Conservation (phyloP, 2,329 filamentous ascomycete genomes). For the Verticillium nubilum region DNA sequence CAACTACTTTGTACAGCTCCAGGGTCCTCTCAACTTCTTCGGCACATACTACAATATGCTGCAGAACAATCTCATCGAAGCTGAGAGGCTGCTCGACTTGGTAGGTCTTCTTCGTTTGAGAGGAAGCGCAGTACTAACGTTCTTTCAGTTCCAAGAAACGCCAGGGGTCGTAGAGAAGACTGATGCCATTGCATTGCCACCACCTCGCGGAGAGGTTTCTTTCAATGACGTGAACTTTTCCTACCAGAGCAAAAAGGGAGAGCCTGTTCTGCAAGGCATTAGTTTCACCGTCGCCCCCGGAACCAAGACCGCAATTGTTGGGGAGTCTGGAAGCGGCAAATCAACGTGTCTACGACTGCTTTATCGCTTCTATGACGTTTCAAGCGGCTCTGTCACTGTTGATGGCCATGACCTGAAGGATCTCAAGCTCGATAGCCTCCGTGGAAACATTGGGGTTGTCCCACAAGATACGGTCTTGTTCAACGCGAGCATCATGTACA, state of each 20-base stretch:
- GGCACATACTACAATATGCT: slow-evolving; percentile 41
- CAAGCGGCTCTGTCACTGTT: slow-evolving; percentile 37
- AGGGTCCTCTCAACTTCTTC: slow-evolving; percentile 58
- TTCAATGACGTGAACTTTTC: slow-evolving; percentile 38
- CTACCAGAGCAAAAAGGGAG: slow-evolving; percentile 30
- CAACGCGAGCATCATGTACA: slow-evolving; percentile 51
- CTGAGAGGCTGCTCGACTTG: slow-evolving; percentile 38
- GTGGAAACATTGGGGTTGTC: slow-evolving; percentile 36
- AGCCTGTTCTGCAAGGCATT: slow-evolving; percentile 31
- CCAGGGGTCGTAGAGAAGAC: slow-evolving; percentile 36
- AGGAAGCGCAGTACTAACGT: no score
- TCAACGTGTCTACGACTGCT: slow-evolving; percentile 44
- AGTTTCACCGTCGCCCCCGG: slow-evolving; percentile 36
- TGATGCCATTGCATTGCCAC: slow-evolving; percentile 25
- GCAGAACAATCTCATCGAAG: slow-evolving; percentile 39
- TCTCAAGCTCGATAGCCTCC: slow-evolving; percentile 31
- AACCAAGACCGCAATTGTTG: slow-evolving; percentile 39
- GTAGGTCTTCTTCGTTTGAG: slow-evolving; percentile 15
- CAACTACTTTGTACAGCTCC: slow-evolving; percentile 56
- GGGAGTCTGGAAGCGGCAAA: slow-evolving; percentile 41
- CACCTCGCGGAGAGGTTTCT: slow-evolving; percentile 29
- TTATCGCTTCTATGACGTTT: slow-evolving; percentile 46
- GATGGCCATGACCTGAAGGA: slow-evolving; percentile 39
- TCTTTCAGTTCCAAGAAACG: slow-evolving; percentile 35
- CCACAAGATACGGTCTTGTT: slow-evolving; percentile 42